These are phyloP conservation scores for Fraxinus platypoda DNA, from an alignment of 305 asterid species.

Conservation along the genomic window DNA sequence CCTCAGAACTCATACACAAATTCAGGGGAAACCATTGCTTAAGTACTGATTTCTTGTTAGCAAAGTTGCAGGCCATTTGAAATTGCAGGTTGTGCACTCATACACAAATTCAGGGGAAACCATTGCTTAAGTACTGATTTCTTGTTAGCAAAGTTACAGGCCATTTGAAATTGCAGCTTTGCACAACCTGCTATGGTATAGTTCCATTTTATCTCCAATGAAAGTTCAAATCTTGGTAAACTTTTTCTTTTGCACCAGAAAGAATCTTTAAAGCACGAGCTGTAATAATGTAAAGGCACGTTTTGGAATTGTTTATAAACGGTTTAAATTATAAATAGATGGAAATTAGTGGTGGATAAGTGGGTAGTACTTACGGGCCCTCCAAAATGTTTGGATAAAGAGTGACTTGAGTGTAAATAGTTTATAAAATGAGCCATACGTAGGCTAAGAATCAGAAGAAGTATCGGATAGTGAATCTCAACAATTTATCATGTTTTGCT, in stretches of 20 bases:
- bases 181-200: slow-evolving; percentile 40
- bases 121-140: slow-evolving; percentile 12
- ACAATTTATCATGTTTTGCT: slow-evolving; percentile 1
- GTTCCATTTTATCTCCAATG: neutral
- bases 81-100: too few relatives aligned
- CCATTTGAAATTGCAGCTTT: neutral
- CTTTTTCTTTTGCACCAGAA: neutral
- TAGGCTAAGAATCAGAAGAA: neutral
- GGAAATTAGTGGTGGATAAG: neutral
- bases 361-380: neutral
- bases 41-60: neutral
- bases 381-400: neutral
- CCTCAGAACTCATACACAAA: neutral
- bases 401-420: neutral
- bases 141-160: neutral
- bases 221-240: neutral
- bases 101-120: neutral
- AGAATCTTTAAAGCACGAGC: neutral
- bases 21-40: slow-evolving; percentile 17
- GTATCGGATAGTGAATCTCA: neutral
- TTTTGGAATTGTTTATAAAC: too few relatives aligned
- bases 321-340: neutral
- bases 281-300: neutral
- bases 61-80: neutral
- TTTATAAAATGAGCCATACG: neutral